Evolutionary conservation across 2,329 filamentous ascomycete genomes (phyloP).

Genomic region (Myrmaecium sp.): DNA sequence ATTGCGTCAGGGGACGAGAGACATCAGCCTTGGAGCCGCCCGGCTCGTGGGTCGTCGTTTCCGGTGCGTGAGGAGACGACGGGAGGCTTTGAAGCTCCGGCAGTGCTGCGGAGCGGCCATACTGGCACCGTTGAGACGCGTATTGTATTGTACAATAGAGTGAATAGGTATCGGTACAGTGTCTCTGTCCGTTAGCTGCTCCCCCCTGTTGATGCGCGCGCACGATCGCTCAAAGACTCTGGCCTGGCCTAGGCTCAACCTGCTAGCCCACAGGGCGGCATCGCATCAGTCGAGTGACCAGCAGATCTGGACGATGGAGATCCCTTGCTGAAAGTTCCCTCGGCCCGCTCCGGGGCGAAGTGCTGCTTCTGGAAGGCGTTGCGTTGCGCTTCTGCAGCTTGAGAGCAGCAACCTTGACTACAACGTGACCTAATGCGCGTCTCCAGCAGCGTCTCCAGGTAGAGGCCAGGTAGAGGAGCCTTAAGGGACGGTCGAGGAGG

Average conservation of each 20-base stretch:
- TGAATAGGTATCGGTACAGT: too few relatives aligned
- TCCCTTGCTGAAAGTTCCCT: slow-evolving; percentile 20
- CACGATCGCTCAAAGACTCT: slow-evolving; percentile 14
- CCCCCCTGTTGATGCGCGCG: slow-evolving; percentile 15
- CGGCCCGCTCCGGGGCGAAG: slow-evolving; percentile 24
- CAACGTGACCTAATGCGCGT: too few relatives aligned
- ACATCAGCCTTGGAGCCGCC: slow-evolving; percentile 21
- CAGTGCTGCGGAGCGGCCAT: background rate
- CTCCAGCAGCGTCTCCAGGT: too few relatives aligned
- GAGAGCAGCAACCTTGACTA: too few relatives aligned
- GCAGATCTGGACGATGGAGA: slow-evolving; percentile 15
- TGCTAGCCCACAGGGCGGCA: too few relatives aligned
- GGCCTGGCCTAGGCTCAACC: slow-evolving; percentile 14
- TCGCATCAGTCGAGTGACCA: slow-evolving; percentile 11
- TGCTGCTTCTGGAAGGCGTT: too few relatives aligned
- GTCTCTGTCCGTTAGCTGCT: too few relatives aligned
- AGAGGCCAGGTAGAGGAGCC: too few relatives aligned
- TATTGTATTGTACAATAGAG: background rate
- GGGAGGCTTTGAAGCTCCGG: background rate
- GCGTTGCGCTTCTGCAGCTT: too few relatives aligned
- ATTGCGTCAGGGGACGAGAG: slow-evolving; percentile 26
- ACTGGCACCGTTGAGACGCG: background rate
- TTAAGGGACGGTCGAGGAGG: too few relatives aligned
- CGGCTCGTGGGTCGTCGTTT: slow-evolving; percentile 3
- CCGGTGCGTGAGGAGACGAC: background rate